Percentiles rank a stretch among this genome's conserved stretches.
These are phyloP conservation scores for Uncinocarpus reesii DNA, from an alignment of 2,329 filamentous ascomycete genomes.

Conservation along the genomic window DNA sequence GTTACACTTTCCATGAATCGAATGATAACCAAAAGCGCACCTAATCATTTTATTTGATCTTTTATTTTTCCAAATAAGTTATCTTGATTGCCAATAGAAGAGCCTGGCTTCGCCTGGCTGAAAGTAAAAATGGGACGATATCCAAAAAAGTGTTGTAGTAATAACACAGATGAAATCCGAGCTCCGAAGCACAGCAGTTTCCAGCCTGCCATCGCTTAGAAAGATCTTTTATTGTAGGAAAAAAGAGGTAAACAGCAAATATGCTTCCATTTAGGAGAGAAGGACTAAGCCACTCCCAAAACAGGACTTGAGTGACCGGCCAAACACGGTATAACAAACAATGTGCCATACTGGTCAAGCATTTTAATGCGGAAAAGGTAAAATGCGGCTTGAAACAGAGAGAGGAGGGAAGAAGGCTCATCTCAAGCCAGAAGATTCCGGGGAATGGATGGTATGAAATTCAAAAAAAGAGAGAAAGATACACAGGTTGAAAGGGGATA, in stretches of 20 bases:
- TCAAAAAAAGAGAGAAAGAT: background rate
- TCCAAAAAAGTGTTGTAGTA: background rate
- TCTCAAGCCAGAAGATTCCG: background rate
- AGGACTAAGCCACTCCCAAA: background rate
- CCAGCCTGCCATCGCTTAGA: conserved; percentile 1
- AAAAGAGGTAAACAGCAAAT: background rate
- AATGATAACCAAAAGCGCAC: no score
- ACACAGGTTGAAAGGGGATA: background rate
- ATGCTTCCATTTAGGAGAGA: no score
- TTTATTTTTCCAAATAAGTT: no score
- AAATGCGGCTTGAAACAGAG: background rate
- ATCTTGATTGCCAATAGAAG: no score
- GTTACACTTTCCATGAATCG: no score
- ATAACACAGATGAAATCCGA: background rate
- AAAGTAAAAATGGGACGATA: background rate
- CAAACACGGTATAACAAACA: background rate
- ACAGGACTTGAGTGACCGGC: background rate
- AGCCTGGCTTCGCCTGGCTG: no score
- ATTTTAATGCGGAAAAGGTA: background rate
- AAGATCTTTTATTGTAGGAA: background rate
- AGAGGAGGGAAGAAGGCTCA: background rate
- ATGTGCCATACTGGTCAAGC: background rate
- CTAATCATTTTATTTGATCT: no score
- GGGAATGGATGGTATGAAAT: conserved; percentile 1
- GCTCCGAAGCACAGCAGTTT: background rate